Evolutionary conservation across 2,329 filamentous ascomycete genomes (phyloP), one percentile per base, ranked within the genome.

Genomic region (Phialophora verrucosa): DNA sequence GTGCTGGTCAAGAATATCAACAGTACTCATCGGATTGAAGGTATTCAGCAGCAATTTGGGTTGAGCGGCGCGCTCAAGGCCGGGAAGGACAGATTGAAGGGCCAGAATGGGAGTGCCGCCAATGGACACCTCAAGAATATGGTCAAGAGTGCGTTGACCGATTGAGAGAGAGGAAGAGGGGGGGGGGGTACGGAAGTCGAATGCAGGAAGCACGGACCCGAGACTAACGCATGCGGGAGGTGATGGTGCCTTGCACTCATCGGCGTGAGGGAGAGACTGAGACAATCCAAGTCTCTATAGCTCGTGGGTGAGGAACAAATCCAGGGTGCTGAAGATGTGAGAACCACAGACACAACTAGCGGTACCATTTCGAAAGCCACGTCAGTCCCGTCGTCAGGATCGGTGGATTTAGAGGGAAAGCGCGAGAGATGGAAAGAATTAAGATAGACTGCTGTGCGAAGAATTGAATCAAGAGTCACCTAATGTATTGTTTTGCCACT

Each of bases 1-100:
- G 89, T 89, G 20, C 82, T 92, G 66, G 90, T 94, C 78, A 96
- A 96, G 88, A 96, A 96, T 83, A 85, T 96, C 79, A 96, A 96
- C 83, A 88, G 90, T 42, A 92, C 88, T 35, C 92, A 96, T 82
- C 90, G 92, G 72, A 82, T 94, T 70, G 87, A 94, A 73, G 92
- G 91, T 53, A 84, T 94, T 70, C 74, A 81, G 20, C 85, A 83
- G 29, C 91, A 94, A 76, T 91, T 85, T 74, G 88, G 85, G 56
- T 85, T 96, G 51, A 78, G 81, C 50, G 91, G 87, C 62, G 90
- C 92, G 66, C 82, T 91, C 50, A 80, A 80, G 62, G 79, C 83
- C 27, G 82, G 78, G 68, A 80, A 79, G 74, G 76, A 76, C 4
- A 55, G n/a, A 12, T n/a, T 55, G 29, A 51, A 51, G n/a, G 49